Evolutionary conservation across 2,329 filamentous ascomycete genomes (phyloP).

Genomic region (Fusarium liriodendri): DNA sequence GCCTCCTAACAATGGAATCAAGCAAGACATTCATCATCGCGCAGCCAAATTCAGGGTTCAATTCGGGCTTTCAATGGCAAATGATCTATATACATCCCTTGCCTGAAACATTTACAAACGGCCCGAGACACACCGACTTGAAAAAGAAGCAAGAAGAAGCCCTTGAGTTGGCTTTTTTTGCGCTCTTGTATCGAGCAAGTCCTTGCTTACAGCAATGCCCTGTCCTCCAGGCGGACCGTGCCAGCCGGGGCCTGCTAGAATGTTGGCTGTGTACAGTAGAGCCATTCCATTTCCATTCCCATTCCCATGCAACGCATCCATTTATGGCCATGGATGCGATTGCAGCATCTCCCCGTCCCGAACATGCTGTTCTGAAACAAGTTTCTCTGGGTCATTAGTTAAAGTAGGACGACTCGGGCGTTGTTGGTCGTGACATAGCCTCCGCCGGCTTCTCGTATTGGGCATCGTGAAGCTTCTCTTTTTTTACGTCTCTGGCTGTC

Average conservation of each 20-base stretch:
- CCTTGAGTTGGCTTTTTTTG: neutral
- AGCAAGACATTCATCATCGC: neutral
- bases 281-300: neutral
- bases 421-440: slow-evolving; percentile 33
- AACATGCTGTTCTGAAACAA: slow-evolving; percentile 10
- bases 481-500: neutral
- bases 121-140: neutral
- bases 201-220: neutral
- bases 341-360: neutral
- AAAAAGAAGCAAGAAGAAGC: neutral
- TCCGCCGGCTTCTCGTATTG: slow-evolving; percentile 39
- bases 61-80: neutral
- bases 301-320: neutral
- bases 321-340: neutral
- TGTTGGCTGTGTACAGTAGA: slow-evolving; percentile 4
- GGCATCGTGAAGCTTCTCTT: neutral
- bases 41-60: neutral
- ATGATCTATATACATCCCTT: neutral
- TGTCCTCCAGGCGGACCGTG: neutral
- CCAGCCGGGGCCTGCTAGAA: neutral
- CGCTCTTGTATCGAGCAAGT: slow-evolving; percentile 1
- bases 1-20: slow-evolving; percentile 12
- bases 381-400: neutral
- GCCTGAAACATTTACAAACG: neutral
- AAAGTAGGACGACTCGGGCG: neutral